A percentile compares a stretch with the other conserved stretches of the same genome.
phyloP scores from a whole-genome alignment of 345 rosid species.

The Populus simonii region DNA sequence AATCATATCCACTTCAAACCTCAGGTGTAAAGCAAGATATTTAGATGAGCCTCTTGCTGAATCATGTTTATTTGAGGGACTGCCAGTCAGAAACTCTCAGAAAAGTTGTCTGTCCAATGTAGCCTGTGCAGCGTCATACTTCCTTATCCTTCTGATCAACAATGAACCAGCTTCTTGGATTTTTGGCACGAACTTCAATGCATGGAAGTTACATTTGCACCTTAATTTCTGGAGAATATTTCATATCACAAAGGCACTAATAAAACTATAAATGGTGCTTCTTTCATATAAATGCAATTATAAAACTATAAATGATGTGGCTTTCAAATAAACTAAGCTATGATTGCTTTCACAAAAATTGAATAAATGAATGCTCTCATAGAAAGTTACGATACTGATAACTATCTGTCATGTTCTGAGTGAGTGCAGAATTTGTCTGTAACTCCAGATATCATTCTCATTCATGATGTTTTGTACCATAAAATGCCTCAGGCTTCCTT shows the following conservation, averaged over 20 bases:
- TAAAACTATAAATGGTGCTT: too few species aligned
- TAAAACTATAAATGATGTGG: background rate
- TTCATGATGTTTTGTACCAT: background rate
- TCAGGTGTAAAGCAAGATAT: slow-evolving; percentile 83
- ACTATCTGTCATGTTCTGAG: background rate
- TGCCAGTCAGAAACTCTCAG: slow-evolving; percentile 43
- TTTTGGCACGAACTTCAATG: slow-evolving; percentile 66
- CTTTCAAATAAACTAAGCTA: background rate
- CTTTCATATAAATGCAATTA: background rate
- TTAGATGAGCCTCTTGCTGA: slow-evolving; percentile 31
- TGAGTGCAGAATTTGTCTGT: background rate
- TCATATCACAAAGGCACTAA: background rate
- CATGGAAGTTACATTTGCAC: slow-evolving; percentile 95
- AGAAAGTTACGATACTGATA: background rate
- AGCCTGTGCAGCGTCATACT: slow-evolving; percentile 33
- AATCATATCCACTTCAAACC: slow-evolving; percentile 95
- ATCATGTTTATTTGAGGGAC: slow-evolving; percentile 25
- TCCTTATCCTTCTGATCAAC: slow-evolving; percentile 68
- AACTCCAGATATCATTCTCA: too few species aligned
- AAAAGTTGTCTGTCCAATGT: slow-evolving; percentile 63
- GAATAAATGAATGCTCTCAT: background rate
- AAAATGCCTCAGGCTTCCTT: background rate
- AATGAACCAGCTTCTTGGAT: slow-evolving; percentile 66
- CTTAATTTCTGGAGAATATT: slow-evolving; percentile 56
- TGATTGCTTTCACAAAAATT: background rate